Percentiles rank a stretch among this genome's conserved stretches.
Evolutionary conservation across 1,139 yeast species (phyloP).

Genomic region (Dujonia santamariae): DNA sequence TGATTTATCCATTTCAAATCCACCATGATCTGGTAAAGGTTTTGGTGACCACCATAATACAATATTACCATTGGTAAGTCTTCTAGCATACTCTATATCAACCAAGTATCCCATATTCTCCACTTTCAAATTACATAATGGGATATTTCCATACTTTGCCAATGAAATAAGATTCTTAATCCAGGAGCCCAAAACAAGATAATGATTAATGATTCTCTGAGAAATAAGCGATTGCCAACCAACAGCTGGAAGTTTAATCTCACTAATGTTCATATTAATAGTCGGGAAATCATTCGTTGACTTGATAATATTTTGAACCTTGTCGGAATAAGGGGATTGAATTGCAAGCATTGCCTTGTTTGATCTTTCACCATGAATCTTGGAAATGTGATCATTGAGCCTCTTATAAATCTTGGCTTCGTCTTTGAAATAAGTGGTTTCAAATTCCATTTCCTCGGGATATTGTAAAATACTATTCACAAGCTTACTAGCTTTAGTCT

Average conservation of each 20-base stretch:
- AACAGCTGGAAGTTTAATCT: slow-evolving; percentile 64
- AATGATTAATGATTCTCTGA: slow-evolving; percentile 67
- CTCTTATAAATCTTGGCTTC: slow-evolving; percentile 55
- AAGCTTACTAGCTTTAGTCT: slow-evolving; percentile 45
- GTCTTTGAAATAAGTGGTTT: slow-evolving; percentile 44
- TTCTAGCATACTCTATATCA: slow-evolving; percentile 84
- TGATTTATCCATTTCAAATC: slow-evolving; percentile 61
- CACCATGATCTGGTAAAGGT: slow-evolving; percentile 86
- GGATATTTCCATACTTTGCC: slow-evolving; percentile 74
- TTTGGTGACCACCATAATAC: slow-evolving; percentile 92
- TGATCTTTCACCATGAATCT: slow-evolving; percentile 66
- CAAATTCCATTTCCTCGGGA: slow-evolving; percentile 50
- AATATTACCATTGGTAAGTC: slow-evolving; percentile 59
- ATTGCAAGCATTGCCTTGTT: slow-evolving; percentile 64
- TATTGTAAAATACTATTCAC: slow-evolving; percentile 49
- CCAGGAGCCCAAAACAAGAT: slow-evolving; percentile 75
- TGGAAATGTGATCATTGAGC: slow-evolving; percentile 51
- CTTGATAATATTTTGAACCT: slow-evolving; percentile 36
- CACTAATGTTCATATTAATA: slow-evolving; percentile 55
- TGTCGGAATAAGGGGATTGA: slow-evolving; percentile 65
- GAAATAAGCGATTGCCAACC: slow-evolving; percentile 84
- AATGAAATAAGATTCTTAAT: slow-evolving; percentile 61
- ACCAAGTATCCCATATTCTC: slow-evolving; percentile 77
- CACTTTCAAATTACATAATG: slow-evolving; percentile 77
- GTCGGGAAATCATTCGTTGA: slow-evolving; percentile 61